Evolutionary conservation across 805 yeast species (phyloP), one percentile per base, ranked within the genome.

Genomic region (Yarrowia sp.): DNA sequence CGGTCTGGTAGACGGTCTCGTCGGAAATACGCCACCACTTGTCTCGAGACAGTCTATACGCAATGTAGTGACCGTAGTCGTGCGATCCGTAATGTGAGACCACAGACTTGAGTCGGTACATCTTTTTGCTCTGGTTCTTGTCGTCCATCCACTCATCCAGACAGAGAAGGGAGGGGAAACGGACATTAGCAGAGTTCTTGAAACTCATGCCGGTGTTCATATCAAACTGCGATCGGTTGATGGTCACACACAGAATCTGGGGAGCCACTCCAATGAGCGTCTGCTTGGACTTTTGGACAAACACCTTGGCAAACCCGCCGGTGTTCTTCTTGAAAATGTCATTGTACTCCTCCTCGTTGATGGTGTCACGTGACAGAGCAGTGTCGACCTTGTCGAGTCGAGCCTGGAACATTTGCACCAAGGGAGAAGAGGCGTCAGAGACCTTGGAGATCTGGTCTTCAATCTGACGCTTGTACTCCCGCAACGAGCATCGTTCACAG

Each of bases 11-110:
- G 2, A 93, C 96, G 2, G 87, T 86, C 74, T 92, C 97, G 77
- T 95, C 99, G 72, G 95, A 89, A 19, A 93, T 88, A 75, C 97
- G 85, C 97, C 97, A 93, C 99, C 99, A 94, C 73, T 86, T 88
- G 44, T 61, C 46, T 34, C 66, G 53, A 15, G 66, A 46, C 43
- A 38, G 38, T 74, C 98, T 86, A 79, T 85, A 94, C 49, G 96
- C 92, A 70, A 94, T 90, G 75, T 94, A 94, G 77, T 94, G 99
- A n/a, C 99, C 99, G 76, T 92, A 95, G 73, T 94, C 92, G 73
- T 95, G 98, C 0, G 97, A 90, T 60, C 99, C 99, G 76, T 89
- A 93, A 77, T 94, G 99, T 0, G 94, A 87, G 53, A 94, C 90
- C 0, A 91, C 95, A 0, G 97, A 91, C 74, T 90, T 90, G 70